Conservation (phyloP, 352 stramenopile genomes). For the Globisporangium okanoganense region DNA sequence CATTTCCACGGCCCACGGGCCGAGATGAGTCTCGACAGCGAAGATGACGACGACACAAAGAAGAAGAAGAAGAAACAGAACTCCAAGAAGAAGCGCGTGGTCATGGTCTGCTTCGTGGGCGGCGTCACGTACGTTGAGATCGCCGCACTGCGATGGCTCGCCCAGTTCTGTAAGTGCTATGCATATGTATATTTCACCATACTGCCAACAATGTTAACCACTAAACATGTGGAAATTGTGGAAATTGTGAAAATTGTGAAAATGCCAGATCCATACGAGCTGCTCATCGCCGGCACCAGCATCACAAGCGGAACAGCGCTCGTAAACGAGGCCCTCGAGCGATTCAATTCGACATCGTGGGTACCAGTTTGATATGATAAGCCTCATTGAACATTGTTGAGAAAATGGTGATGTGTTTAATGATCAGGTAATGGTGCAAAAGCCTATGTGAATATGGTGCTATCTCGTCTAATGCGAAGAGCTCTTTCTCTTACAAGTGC, state of each 20-base stretch:
- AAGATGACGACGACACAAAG: conserved; percentile 7
- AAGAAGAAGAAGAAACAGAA: conserved; percentile 18
- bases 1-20: conserved; percentile 46
- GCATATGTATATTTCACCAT: neutral
- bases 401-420: neutral
- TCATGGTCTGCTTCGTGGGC: conserved; percentile 67
- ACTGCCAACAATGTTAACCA: neutral
- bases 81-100: conserved; percentile 28
- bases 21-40: conserved; percentile 34
- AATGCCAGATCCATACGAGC: conserved; percentile 47
- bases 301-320: conserved; percentile 54
- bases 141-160: conserved; percentile 67
- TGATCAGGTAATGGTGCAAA: neutral
- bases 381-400: neutral
- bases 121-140: conserved; percentile 73
- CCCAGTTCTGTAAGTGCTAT: conserved; percentile 50
- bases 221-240: neutral
- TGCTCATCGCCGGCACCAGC: conserved; percentile 58
- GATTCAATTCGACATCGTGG: conserved; percentile 27
- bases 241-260: neutral
- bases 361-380: too few species aligned
- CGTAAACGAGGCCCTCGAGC: conserved; percentile 47
- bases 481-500: conserved; percentile 31
- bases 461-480: neutral
- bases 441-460: neutral